phyloP scores from a whole-genome alignment of 2,329 filamentous ascomycete species.

The Fusarium piperis region DNA sequence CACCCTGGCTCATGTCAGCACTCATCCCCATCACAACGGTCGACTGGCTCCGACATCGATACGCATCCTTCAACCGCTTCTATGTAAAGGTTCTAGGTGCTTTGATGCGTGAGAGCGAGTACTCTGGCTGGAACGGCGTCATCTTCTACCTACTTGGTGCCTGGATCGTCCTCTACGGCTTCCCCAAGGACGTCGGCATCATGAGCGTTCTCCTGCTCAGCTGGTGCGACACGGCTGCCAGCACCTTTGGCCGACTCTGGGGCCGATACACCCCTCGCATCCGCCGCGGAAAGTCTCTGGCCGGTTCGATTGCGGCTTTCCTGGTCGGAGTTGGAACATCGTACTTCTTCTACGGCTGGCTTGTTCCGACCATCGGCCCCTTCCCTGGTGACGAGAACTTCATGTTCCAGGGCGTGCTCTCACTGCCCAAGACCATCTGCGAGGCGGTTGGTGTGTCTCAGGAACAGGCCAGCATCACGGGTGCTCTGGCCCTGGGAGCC shows the following conservation, averaged over 20 bases:
- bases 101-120: constrained; percentile 97
- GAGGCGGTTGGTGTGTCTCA: constrained; percentile 69
- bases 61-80: constrained; percentile 81
- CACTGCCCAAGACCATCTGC: constrained; percentile 70
- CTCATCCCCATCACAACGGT: constrained; percentile 85
- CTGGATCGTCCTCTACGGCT: constrained; percentile 85
- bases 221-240: constrained; percentile 98
- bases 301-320: constrained; percentile 87
- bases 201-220: constrained; percentile 90
- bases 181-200: constrained; percentile 92
- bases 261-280: constrained; percentile 89
- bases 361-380: constrained; percentile 75
- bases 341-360: constrained; percentile 85
- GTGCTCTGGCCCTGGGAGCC: constrained; percentile 77
- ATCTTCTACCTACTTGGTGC: constrained; percentile 95
- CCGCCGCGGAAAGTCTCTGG: constrained; percentile 88
- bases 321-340: constrained; percentile 85
- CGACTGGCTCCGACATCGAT: constrained; percentile 86
- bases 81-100: constrained; percentile 89
- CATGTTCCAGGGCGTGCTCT: constrained; percentile 82
- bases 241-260: constrained; percentile 90
- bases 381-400: constrained; percentile 75
- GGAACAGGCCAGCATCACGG: constrained; percentile 70
- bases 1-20: constrained; percentile 82
- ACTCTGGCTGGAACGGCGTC: constrained; percentile 92